phyloP scores from a whole-genome alignment of 441 rosid genomes.

The Gossypium schwendimanii region DNA sequence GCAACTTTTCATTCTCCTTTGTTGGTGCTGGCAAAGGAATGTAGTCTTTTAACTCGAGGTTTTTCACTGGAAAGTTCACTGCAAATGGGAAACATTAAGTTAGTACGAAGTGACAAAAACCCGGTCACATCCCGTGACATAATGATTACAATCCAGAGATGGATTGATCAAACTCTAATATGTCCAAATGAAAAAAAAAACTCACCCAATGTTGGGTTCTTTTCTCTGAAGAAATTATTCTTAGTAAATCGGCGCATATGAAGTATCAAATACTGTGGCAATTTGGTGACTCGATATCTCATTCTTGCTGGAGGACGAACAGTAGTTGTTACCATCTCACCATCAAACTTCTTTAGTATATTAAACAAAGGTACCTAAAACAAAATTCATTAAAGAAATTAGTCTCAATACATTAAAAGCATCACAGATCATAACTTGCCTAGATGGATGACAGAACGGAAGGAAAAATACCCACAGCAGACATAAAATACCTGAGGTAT shows the following conservation, averaged over 20 bases:
- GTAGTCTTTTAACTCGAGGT: constrained; percentile 83
- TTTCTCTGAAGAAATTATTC: constrained; percentile 87
- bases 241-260: constrained; percentile 90
- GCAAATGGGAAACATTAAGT: constrained; percentile 20
- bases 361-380: constrained; percentile 78
- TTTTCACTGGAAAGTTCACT: constrained; percentile 97
- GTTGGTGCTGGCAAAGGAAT: constrained; percentile 67
- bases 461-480: background rate
- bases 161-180: background rate
- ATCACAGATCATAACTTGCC: background rate
- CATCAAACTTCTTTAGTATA: constrained; percentile 87
- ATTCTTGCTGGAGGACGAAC: constrained; percentile 87
- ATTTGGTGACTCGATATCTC: constrained; percentile 68
- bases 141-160: background rate
- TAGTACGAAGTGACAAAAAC: background rate
- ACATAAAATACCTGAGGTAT: constrained; percentile 68
- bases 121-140: background rate
- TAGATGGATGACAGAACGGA: background rate
- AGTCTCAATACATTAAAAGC: background rate
- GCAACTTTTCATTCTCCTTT: constrained; percentile 47
- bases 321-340: constrained; percentile 76
- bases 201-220: constrained; percentile 88
- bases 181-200: background rate
- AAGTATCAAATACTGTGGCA: constrained; percentile 78
- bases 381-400: background rate